Percentiles rank a stretch among this genome's conserved stretches.
phyloP scores from a whole-genome alignment of 1,139 yeast genomes.

The Taiozyma onychis region DNA sequence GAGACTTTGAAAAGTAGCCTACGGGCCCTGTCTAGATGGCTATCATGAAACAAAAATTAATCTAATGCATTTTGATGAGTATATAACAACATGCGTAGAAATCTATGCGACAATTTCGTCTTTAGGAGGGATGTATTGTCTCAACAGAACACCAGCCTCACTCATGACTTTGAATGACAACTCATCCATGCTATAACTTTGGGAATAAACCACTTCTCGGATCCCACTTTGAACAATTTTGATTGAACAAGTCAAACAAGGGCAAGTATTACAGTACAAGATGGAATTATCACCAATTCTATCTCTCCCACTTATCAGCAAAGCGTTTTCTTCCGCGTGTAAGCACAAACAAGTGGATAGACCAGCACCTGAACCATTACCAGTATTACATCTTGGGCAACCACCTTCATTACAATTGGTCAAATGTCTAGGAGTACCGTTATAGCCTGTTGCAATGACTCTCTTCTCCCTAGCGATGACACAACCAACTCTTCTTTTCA shows the following conservation, averaged over 20 bases:
- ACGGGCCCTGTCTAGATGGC: conserved; percentile 25
- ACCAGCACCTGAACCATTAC: conserved; percentile 57
- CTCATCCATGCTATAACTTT: conserved; percentile 86
- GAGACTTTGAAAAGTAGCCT: conserved; percentile 44
- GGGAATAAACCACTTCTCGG: conserved; percentile 88
- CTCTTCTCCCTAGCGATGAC: conserved; percentile 83
- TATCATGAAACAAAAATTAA: background rate
- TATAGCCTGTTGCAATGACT: conserved; percentile 93
- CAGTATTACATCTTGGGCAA: conserved; percentile 76
- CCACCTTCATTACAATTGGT: conserved; percentile 94
- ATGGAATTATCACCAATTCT: conserved; percentile 61
- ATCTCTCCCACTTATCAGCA: conserved; percentile 89
- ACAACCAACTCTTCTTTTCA: conserved; percentile 96
- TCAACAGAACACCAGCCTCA: conserved; percentile 65
- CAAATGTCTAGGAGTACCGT: conserved; percentile 91
- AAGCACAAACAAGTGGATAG: conserved; percentile 84
- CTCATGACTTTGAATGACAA: conserved; percentile 63
- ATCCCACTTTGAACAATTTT: conserved; percentile 94
- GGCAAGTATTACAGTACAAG: conserved; percentile 93
- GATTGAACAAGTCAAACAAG: conserved; percentile 92
- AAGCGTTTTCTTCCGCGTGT: conserved; percentile 96
- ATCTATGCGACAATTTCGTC: conserved; percentile 21
- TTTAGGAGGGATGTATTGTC: conserved; percentile 68
- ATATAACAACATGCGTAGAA: background rate
- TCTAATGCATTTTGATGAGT: background rate